Base-by-base conservation (phyloP, 2,329 filamentous ascomycete genomes). In the Xylaria sp. region DNA sequence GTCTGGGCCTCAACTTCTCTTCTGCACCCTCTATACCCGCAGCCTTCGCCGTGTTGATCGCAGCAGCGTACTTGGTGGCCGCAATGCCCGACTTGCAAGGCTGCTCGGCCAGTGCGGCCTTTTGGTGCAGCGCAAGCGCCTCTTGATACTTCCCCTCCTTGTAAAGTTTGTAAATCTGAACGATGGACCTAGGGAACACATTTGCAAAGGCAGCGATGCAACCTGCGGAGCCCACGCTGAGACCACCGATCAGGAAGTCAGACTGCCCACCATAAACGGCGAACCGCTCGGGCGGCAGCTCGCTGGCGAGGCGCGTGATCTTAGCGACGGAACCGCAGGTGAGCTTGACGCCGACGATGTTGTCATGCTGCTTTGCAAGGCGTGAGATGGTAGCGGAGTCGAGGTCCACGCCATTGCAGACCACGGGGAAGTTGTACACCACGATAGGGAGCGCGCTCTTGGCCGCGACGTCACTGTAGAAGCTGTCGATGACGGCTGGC, bases 181-280 rank as follows among this genome's bases (percentile, higher is more conserved):
- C 83, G 23, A 89, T 82, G 0, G 86, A 83, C 74, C 83, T 84
- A 9, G 88, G 88, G 72, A 87, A 89, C 2, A 90, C 80, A 71
- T 91, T 91, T 31, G 84, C 89, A 69, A 90, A 86, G 3, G 87
- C 89, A 0, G 88, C 87, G 59, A 91, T 87, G 71, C 85, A 87
- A 10, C 89, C 89, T 2, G 85, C 83, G 36, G 85, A 86, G 17
- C 89, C 89, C 6, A 86, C 85, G 1, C 84, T 83, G 40, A 91
- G 77, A 0, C 86, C 88, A 2, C 87, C 88, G 58, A 91, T 81
- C 28, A 93, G 79, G 77, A 92, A 93, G 75, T 94, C 92, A 1
- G 87, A 88, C 80, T 93, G 91, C 0, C 92, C 92, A 0, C 90
- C 91, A 74, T 88, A 93, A 0, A 89, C 87, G 1, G 90, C 87